phyloP scores from a whole-genome alignment of 495 filamentous ascomycete species.

The Entonaema liquescens region DNA sequence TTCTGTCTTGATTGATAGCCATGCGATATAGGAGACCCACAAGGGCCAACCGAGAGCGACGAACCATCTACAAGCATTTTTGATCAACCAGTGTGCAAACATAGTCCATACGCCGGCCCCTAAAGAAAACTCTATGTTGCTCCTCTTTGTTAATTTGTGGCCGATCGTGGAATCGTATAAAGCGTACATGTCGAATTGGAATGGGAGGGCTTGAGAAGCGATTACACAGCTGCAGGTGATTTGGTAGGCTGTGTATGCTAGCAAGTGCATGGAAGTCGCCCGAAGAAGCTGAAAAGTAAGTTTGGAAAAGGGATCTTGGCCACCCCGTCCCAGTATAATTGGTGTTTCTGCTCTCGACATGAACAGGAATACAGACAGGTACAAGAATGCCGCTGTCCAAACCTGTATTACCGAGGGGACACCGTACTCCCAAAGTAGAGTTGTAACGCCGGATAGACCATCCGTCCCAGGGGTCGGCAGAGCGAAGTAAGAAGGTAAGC shows the following conservation, averaged over 20 bases:
- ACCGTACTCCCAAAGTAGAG: slow-evolving; percentile 28
- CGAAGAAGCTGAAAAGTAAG: slow-evolving; percentile 32
- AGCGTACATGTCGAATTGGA: background rate
- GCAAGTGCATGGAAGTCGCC: slow-evolving; percentile 35
- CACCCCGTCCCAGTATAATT: background rate
- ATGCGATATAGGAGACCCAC: slow-evolving; percentile 33
- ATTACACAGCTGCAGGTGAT: slow-evolving; percentile 12
- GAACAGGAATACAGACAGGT: slow-evolving; percentile 31
- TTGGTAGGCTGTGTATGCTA: slow-evolving; percentile 43
- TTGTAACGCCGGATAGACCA: background rate
- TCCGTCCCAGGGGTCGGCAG: slow-evolving; percentile 25
- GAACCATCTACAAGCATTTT: slow-evolving; percentile 8
- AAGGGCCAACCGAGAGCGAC: slow-evolving; percentile 7
- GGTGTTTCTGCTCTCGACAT: slow-evolving; percentile 32
- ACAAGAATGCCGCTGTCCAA: slow-evolving; percentile 23
- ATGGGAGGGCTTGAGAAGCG: background rate
- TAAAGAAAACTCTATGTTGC: background rate
- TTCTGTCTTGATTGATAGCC: slow-evolving; percentile 34
- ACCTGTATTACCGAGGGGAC: slow-evolving; percentile 28
- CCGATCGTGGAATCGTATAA: background rate
- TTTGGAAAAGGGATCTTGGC: slow-evolving; percentile 17
- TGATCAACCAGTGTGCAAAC: slow-evolving; percentile 26
- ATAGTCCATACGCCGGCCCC: slow-evolving; percentile 13
- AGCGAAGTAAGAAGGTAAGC: background rate
- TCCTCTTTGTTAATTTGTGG: background rate